These are phyloP conservation scores for Rhodotorula kratochvilovae DNA, from an alignment of 768 basidiomycete genomes.

Conservation along the genomic window DNA sequence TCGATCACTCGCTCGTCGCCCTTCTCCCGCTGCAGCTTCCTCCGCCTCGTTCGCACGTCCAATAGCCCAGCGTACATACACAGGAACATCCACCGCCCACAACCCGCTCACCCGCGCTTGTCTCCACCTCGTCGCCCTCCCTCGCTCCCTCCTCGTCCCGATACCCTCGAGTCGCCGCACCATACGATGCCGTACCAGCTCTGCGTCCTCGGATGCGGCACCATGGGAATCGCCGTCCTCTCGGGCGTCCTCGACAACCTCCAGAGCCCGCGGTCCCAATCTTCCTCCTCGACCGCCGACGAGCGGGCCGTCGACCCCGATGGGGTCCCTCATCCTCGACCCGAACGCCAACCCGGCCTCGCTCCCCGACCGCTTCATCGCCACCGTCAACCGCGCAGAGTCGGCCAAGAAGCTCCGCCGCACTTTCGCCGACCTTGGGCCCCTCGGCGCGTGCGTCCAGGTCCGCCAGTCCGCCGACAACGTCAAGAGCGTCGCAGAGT, in stretches of 20 bases:
- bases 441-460: slow-evolving; percentile 64
- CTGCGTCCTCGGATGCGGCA: slow-evolving; percentile 74
- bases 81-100: no score
- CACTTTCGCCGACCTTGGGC: slow-evolving; percentile 57
- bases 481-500: slow-evolving; percentile 62
- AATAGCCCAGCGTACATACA: no score
- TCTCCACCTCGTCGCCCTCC: not conserved
- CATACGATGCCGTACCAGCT: slow-evolving; percentile 36
- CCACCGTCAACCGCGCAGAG: slow-evolving; percentile 77
- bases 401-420: slow-evolving; percentile 63
- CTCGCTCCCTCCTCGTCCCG: no score
- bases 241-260: slow-evolving; percentile 87
- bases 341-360: slow-evolving; percentile 46
- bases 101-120: no score
- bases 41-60: no score
- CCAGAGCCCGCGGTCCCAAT: slow-evolving; percentile 51
- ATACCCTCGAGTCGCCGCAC: no score
- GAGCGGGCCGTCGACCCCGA: slow-evolving; percentile 33
- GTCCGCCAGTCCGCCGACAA: slow-evolving; percentile 64
- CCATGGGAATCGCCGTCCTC: slow-evolving; percentile 93
- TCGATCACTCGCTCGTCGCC: not conserved
- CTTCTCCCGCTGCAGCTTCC: no score
- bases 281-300: slow-evolving; percentile 41
- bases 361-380: slow-evolving; percentile 66
- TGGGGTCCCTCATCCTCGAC: slow-evolving; percentile 36